Evolutionary conservation across 176 grass and related monocot genomes (phyloP).

Genomic region (Oryza punctata): DNA sequence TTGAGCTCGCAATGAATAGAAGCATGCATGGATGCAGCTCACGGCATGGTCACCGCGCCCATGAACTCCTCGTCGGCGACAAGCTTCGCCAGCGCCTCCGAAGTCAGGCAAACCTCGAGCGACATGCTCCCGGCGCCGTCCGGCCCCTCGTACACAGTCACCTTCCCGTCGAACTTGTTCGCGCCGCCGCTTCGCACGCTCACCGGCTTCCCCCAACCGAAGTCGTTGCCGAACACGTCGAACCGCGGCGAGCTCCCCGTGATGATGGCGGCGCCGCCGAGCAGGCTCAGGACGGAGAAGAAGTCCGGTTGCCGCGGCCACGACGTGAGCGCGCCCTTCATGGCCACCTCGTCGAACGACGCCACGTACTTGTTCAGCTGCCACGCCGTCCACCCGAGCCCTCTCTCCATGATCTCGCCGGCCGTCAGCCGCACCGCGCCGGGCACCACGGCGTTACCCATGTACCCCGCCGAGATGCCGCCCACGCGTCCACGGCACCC

Average conservation of each 20-base stretch:
- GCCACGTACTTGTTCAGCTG: slow-evolving; percentile 41
- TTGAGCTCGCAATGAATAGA: no score
- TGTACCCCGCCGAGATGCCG: slow-evolving; percentile 29
- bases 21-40: background rate
- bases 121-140: slow-evolving; percentile 10
- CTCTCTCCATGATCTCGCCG: slow-evolving; percentile 37
- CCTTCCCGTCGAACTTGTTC: slow-evolving; percentile 50
- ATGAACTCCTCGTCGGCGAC: slow-evolving; percentile 34
- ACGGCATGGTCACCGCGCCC: background rate
- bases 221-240: slow-evolving; percentile 50
- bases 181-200: slow-evolving; percentile 37
- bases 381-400: slow-evolving; percentile 45
- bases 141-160: slow-evolving; percentile 32
- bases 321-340: background rate
- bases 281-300: background rate
- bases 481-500: slow-evolving; percentile 40
- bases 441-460: slow-evolving; percentile 47
- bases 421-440: slow-evolving; percentile 8
- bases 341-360: slow-evolving; percentile 17
- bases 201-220: slow-evolving; percentile 53
- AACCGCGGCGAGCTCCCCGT: slow-evolving; percentile 54
- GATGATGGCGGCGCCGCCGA: background rate
- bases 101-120: slow-evolving; percentile 26
- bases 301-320: slow-evolving; percentile 29
- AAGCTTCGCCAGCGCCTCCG: slow-evolving; percentile 16